These are phyloP conservation scores for Gnomoniopsis sp. DNA, from an alignment of 2,329 filamentous ascomycete genomes.

Conservation along the genomic window DNA sequence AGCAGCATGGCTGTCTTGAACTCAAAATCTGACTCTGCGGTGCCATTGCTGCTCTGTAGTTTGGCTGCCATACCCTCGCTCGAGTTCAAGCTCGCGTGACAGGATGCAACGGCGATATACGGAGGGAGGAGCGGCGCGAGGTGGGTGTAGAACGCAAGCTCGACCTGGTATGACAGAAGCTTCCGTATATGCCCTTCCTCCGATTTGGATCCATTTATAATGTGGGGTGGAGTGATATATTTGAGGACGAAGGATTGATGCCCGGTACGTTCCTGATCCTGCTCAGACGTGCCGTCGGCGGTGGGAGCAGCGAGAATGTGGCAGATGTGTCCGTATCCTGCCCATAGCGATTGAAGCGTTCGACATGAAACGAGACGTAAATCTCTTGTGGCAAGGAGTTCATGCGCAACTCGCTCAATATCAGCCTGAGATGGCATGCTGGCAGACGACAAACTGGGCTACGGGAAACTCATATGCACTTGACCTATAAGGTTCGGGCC, in stretches of 20 bases:
- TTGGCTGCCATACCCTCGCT: constrained; percentile 16
- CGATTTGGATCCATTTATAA: constrained; percentile 19
- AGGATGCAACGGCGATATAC: constrained; percentile 46
- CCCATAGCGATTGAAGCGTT: constrained; percentile 45
- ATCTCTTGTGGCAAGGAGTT: constrained; percentile 1
- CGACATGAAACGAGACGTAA: constrained; percentile 32
- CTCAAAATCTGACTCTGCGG: constrained; percentile 26
- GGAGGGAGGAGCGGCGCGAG: constrained; percentile 47
- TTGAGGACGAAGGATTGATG: constrained; percentile 50
- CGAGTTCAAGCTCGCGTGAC: constrained; percentile 41
- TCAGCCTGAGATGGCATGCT: constrained; percentile 8
- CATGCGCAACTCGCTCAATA: constrained; percentile 4
- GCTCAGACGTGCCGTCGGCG: neutral
- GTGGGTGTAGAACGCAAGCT: constrained; percentile 61
- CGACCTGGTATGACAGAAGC: constrained; percentile 63
- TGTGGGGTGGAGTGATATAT: constrained; percentile 51
- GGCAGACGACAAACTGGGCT: neutral
- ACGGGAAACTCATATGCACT: neutral
- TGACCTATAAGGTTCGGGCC: neutral
- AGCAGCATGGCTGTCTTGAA: constrained; percentile 53
- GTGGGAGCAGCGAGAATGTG: constrained; percentile 42
- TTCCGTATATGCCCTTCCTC: constrained; percentile 65
- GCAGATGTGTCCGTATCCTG: constrained; percentile 55
- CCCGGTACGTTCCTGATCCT: constrained; percentile 21
- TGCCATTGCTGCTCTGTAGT: neutral